A percentile compares a stretch with the other conserved stretches of the same genome.
Evolutionary conservation across 1,284 basidiomycete genomes (phyloP).

Genomic region (Rugosomyces carneus): DNA sequence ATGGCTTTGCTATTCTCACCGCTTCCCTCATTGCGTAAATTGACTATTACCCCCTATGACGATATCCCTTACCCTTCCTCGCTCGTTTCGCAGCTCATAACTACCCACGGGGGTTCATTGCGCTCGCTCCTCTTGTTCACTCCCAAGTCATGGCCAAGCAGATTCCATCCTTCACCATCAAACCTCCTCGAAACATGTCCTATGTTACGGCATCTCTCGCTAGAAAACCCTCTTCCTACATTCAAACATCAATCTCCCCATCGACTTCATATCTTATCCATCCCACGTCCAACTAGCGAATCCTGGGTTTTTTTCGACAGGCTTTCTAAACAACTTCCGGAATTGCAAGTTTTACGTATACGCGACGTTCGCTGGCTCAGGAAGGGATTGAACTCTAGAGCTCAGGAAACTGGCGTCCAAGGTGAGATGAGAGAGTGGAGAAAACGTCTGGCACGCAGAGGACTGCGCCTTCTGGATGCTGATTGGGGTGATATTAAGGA

Average conservation of each 20-base stretch:
- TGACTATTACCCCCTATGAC: slow-evolving; percentile 72
- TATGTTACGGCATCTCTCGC: slow-evolving; percentile 55
- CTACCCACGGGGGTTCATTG: slow-evolving; percentile 54
- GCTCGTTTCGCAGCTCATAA: slow-evolving; percentile 56
- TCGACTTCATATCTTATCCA: slow-evolving; percentile 58
- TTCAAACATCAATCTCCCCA: slow-evolving; percentile 36
- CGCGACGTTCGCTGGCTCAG: slow-evolving; percentile 69
- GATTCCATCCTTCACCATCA: slow-evolving; percentile 51
- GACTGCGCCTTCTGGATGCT: slow-evolving; percentile 57
- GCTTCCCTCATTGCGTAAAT: slow-evolving; percentile 60
- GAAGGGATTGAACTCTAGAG: slow-evolving; percentile 54
- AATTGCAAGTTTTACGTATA: slow-evolving; percentile 49
- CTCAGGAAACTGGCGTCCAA: slow-evolving; percentile 67
- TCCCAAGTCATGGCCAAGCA: slow-evolving; percentile 66
- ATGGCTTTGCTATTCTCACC: slow-evolving; percentile 51
- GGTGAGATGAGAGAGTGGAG: slow-evolving; percentile 73
- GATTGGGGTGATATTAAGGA: slow-evolving; percentile 52
- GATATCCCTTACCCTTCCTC: slow-evolving; percentile 54
- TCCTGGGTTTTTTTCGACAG: slow-evolving; percentile 50
- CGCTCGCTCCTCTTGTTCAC: slow-evolving; percentile 63
- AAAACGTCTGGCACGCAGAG: slow-evolving; percentile 46
- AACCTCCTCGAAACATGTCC: slow-evolving; percentile 51
- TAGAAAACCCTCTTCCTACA: slow-evolving; percentile 57
- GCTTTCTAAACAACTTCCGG: slow-evolving; percentile 50
- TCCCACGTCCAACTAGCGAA: slow-evolving; percentile 59